A percentile compares a stretch with the other conserved stretches of the same genome.
Evolutionary conservation across 192 early-diverging fungal species (phyloP).

Genomic region (Blastocladiella britannica): DNA sequence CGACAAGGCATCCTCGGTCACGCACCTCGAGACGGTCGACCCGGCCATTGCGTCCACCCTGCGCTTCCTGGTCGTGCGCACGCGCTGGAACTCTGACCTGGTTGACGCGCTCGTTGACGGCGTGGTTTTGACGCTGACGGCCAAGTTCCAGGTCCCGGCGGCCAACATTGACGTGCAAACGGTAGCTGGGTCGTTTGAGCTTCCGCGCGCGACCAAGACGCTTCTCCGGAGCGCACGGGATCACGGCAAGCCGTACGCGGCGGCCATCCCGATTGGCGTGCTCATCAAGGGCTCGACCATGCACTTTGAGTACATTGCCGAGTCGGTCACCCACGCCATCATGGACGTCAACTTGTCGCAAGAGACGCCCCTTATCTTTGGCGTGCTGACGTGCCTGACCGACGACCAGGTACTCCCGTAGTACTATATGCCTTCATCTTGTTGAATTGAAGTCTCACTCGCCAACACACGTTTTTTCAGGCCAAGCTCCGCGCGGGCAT

Average conservation of each 20-base stretch:
- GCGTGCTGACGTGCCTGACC: constrained; percentile 80
- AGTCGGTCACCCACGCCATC: constrained; percentile 72
- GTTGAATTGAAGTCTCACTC: too few species aligned
- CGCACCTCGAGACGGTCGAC: neutral
- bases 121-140: constrained; percentile 37
- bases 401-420: too few species aligned
- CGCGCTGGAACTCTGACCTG: constrained; percentile 80
- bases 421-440: too few species aligned
- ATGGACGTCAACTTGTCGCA: constrained; percentile 91
- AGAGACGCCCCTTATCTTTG: constrained; percentile 76
- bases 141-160: constrained; percentile 37
- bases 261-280: constrained; percentile 83
- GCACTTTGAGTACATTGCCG: constrained; percentile 99
- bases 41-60: constrained; percentile 13
- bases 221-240: too few species aligned
- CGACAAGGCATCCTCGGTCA: neutral
- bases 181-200: constrained; percentile 85
- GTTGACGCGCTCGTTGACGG: constrained; percentile 67
- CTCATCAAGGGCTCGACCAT: constrained; percentile 97
- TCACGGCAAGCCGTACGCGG: constrained; percentile 64
- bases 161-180: constrained; percentile 54
- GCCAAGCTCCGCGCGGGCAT: constrained; percentile 64
- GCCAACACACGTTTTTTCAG: too few species aligned
- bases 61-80: constrained; percentile 64
- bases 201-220: constrained; percentile 68